phyloP scores from a whole-genome alignment of 2,329 filamentous ascomycete genomes.

The Xylaria arbuscula region DNA sequence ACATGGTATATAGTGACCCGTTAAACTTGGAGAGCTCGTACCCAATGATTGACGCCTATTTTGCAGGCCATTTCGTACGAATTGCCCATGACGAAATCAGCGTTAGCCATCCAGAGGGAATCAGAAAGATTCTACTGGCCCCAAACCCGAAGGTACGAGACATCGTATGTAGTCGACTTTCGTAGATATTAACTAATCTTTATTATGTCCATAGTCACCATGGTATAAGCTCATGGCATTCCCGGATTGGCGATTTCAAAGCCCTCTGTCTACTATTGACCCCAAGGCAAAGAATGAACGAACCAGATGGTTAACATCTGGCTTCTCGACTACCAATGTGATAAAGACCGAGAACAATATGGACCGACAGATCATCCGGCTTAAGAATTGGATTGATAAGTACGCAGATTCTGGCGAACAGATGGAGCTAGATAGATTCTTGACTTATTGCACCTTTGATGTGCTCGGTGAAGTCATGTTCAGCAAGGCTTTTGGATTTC shows the following conservation, averaged over 20 bases:
- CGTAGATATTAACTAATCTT: conserved; percentile 22
- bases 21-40: not conserved
- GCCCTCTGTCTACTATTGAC: conserved; percentile 54
- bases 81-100: conserved; percentile 58
- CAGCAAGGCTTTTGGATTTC: conserved; percentile 47
- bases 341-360: conserved; percentile 41
- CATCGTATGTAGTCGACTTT: not conserved
- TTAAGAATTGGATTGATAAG: conserved; percentile 41
- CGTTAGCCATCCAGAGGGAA: conserved; percentile 55
- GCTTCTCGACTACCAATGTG: conserved; percentile 51
- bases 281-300: conserved; percentile 51
- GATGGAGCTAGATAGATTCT: conserved; percentile 41
- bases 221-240: conserved; percentile 53
- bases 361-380: conserved; percentile 32
- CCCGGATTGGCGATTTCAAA: conserved; percentile 55
- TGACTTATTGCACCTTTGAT: conserved; percentile 49
- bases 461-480: conserved; percentile 51
- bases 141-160: conserved; percentile 50
- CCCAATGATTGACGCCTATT: not conserved
- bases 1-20: conserved; percentile 48
- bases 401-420: conserved; percentile 29
- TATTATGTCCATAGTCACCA: conserved; percentile 25
- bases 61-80: conserved; percentile 55
- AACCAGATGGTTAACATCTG: conserved; percentile 50
- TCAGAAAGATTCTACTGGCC: conserved; percentile 51